Evolutionary conservation across 2,329 filamentous ascomycete genomes (phyloP).

Genomic region (Coleophoma crateriformis): DNA sequence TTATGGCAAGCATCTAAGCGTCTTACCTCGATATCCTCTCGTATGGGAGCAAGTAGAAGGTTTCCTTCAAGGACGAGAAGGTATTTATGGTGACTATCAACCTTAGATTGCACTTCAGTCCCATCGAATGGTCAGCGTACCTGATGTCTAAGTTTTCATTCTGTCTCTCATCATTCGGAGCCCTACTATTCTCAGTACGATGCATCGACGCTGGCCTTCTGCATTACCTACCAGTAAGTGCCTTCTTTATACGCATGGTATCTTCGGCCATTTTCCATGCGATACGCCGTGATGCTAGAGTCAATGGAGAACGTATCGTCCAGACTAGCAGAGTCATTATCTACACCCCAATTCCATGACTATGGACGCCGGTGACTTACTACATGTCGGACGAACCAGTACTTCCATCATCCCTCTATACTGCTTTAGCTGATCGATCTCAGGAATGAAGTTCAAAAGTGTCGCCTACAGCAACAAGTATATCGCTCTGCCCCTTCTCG

Average conservation of each 20-base stretch:
- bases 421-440: neutral
- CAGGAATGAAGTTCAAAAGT: too few species aligned
- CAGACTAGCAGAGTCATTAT: neutral
- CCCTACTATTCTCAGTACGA: slow-evolving; percentile 8
- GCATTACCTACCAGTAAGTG: slow-evolving; percentile 19
- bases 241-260: slow-evolving; percentile 43
- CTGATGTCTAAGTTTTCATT: slow-evolving; percentile 22
- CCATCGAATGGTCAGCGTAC: slow-evolving; percentile 3
- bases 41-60: slow-evolving; percentile 23
- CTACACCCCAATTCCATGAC: too few species aligned
- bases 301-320: slow-evolving; percentile 25
- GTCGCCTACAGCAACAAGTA: too few species aligned
- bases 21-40: slow-evolving; percentile 17
- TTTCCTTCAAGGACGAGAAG: slow-evolving; percentile 16
- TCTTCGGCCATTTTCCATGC: slow-evolving; percentile 39
- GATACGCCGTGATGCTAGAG: slow-evolving; percentile 21
- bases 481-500: too few species aligned
- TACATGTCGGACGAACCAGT: neutral
- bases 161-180: slow-evolving; percentile 23
- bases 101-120: neutral
- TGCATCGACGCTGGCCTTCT: too few species aligned
- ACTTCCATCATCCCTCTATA: neutral
- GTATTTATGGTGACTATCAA: slow-evolving; percentile 23
- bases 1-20: neutral
- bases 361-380: neutral